A percentile compares a stretch with the other conserved stretches of the same genome.
Conservation (phyloP, 1,284 basidiomycete species). For the Phenoliferia sp. region DNA sequence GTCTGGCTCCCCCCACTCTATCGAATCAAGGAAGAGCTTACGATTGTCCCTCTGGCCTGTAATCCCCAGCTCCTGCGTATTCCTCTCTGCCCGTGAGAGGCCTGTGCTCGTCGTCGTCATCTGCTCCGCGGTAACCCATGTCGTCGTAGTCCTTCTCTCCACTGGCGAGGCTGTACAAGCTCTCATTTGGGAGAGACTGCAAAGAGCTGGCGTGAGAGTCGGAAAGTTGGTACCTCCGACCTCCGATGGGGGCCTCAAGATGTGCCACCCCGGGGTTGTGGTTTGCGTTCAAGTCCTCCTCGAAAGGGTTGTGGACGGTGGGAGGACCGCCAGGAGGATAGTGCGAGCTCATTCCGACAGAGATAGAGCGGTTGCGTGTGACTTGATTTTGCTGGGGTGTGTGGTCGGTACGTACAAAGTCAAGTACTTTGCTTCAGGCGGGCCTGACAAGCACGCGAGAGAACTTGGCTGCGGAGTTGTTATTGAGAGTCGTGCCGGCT, state of each 20-base stretch:
- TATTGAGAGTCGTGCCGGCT: too few relatives aligned
- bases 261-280: too few relatives aligned
- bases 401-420: too few relatives aligned
- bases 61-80: neutral
- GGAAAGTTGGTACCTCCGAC: slow-evolving; percentile 15
- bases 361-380: too few relatives aligned
- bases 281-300: too few relatives aligned
- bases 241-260: neutral
- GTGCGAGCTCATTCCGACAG: too few relatives aligned
- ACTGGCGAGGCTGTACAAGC: slow-evolving; percentile 18
- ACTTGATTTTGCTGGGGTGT: too few relatives aligned
- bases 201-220: slow-evolving; percentile 11
- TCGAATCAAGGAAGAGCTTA: neutral
- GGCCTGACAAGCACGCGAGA: too few relatives aligned
- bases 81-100: slow-evolving; percentile 14
- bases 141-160: slow-evolving; percentile 17
- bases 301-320: too few relatives aligned
- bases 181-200: slow-evolving; percentile 14
- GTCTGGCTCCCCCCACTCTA: neutral
- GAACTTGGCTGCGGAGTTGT: too few relatives aligned
- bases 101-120: slow-evolving; percentile 11
- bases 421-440: too few relatives aligned
- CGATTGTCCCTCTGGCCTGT: neutral
- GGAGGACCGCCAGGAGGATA: too few relatives aligned
- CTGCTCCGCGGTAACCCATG: neutral